Evolutionary conservation across 129 eudicot species (phyloP).

Genomic region (sunflower (Helianthus annuus)): DNA sequence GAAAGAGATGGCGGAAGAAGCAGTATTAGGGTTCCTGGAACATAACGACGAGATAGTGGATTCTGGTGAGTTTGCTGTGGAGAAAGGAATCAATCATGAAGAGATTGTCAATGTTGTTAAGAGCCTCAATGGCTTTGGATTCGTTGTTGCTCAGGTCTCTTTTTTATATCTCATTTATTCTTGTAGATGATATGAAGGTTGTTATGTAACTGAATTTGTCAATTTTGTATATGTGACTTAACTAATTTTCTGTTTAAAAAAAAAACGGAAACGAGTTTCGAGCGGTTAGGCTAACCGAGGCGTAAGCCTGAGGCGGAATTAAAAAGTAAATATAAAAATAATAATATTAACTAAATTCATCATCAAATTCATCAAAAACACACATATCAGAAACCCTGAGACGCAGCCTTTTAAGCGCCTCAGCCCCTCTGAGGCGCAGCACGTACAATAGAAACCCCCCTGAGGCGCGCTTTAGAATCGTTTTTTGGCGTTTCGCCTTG

Average conservation of each 20-base stretch:
- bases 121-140: constrained; percentile 64
- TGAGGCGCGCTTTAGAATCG: no score
- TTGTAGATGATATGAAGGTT: background rate
- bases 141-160: constrained; percentile 69
- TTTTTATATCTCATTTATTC: background rate
- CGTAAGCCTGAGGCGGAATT: no score
- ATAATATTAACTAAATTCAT: no score
- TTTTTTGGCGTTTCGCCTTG: no score
- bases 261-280: no score
- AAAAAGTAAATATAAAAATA: no score
- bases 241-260: background rate
- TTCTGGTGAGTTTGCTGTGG: constrained; percentile 69
- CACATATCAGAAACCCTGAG: no score
- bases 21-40: constrained; percentile 61
- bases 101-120: constrained; percentile 75
- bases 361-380: no score
- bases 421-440: no score
- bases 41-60: constrained; percentile 58
- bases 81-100: constrained; percentile 63
- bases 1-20: constrained; percentile 77
- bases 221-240: background rate
- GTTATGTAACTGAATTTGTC: background rate
- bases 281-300: no score
- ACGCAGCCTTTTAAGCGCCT: no score
- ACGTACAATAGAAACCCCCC: no score